These are phyloP conservation scores for Tagetes patula DNA, from an alignment of 129 eudicot species.

Conservation along the genomic window DNA sequence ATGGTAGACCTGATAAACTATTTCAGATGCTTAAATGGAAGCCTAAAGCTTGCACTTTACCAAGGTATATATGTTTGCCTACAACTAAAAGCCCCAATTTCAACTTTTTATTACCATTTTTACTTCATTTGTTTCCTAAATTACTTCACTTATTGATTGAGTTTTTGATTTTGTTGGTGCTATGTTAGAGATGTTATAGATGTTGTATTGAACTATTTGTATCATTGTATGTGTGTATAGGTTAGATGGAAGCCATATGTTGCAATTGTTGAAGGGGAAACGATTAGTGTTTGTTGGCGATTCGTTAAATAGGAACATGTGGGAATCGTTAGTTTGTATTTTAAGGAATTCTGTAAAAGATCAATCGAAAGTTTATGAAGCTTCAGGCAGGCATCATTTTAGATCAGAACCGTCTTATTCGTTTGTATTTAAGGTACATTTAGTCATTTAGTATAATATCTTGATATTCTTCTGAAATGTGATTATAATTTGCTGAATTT, in stretches of 20 bases:
- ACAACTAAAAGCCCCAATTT: slow-evolving; percentile 10
- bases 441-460: neutral
- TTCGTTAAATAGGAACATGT: slow-evolving; percentile 62
- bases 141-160: neutral
- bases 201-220: slow-evolving; percentile 18
- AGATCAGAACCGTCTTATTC: slow-evolving; percentile 53
- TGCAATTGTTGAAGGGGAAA: slow-evolving; percentile 56
- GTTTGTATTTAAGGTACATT: slow-evolving; percentile 40
- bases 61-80: slow-evolving; percentile 43
- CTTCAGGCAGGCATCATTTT: slow-evolving; percentile 56
- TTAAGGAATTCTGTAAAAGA: slow-evolving; percentile 46
- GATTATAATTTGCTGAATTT: slow-evolving; percentile 6
- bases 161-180: neutral
- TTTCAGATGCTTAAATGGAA: slow-evolving; percentile 65
- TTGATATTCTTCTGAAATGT: neutral
- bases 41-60: slow-evolving; percentile 65
- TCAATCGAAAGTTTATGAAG: slow-evolving; percentile 50
- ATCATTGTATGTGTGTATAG: slow-evolving; percentile 20
- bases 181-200: neutral
- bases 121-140: neutral
- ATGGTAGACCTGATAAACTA: slow-evolving; percentile 70
- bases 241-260: slow-evolving; percentile 52
- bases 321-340: slow-evolving; percentile 62
- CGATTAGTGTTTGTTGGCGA: slow-evolving; percentile 65
- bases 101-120: neutral